Evolutionary conservation across 805 yeast genomes (phyloP).

Genomic region (Candida peoriensis): DNA sequence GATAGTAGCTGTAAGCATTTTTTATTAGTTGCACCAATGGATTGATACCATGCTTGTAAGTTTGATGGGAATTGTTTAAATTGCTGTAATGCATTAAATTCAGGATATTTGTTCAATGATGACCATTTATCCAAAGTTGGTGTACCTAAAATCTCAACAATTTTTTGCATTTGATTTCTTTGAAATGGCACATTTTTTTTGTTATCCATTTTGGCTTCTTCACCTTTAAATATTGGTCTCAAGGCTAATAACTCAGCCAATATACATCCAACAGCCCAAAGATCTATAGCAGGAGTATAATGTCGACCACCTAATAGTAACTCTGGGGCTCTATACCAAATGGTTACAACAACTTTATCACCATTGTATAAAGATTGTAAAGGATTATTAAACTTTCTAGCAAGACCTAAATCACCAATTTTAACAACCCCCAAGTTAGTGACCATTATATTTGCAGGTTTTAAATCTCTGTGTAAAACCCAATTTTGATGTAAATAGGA

Average conservation of each 20-base stretch:
- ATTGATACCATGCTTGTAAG: conserved; percentile 79
- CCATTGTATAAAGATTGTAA: conserved; percentile 84
- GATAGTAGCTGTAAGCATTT: conserved; percentile 62
- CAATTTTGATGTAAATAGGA: conserved; percentile 91
- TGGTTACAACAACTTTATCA: conserved; percentile 94
- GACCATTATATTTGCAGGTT: conserved; percentile 98
- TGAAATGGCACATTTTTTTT: conserved; percentile 94
- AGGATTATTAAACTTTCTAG: conserved; percentile 82
- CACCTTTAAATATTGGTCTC: conserved; percentile 95
- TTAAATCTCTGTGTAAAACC: conserved; percentile 92
- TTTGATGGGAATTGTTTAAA: conserved; percentile 59
- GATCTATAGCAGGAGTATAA: conserved; percentile 86
- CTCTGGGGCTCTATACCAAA: conserved; percentile 96
- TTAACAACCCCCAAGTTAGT: conserved; percentile 85
- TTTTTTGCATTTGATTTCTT: conserved; percentile 84
- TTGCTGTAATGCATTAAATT: conserved; percentile 58
- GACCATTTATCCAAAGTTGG: conserved; percentile 84
- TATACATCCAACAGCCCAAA: conserved; percentile 96
- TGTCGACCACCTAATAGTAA: conserved; percentile 85
- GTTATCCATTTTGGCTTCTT: conserved; percentile 93
- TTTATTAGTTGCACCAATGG: conserved; percentile 70
- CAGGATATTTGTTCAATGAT: conserved; percentile 74
- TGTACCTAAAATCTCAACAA: conserved; percentile 88
- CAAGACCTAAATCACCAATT: conserved; percentile 92
- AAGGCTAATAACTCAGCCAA: conserved; percentile 85